Evolutionary conservation across 2,329 filamentous ascomycete genomes (phyloP).

Genomic region (Aplosporella prunicola): DNA sequence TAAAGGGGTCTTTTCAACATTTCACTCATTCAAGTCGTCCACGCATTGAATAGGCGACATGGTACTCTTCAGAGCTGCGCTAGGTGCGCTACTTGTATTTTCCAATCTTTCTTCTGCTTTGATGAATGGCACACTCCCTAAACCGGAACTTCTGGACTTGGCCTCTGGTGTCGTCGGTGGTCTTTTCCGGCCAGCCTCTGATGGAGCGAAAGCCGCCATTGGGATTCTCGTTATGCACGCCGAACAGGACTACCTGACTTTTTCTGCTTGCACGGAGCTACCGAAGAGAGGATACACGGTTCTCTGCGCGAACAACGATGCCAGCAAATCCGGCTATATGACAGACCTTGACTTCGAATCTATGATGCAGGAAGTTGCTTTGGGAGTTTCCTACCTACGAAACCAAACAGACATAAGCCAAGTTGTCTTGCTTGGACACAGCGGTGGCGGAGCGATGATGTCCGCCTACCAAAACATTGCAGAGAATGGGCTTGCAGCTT

Average conservation of each 20-base stretch:
- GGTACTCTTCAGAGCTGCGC: too few species aligned
- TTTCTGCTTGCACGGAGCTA: conserved; percentile 2
- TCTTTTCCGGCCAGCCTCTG: neutral
- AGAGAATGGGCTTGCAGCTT: neutral
- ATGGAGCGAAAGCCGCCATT: neutral
- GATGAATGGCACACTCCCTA: too few species aligned
- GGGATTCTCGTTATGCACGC: conserved; percentile 6
- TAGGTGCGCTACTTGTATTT: too few species aligned
- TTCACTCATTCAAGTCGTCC: too few species aligned
- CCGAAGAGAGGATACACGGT: neutral
- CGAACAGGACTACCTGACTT: conserved; percentile 2
- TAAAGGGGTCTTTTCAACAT: too few species aligned
- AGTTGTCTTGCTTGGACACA: conserved; percentile 2
- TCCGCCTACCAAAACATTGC: conserved; percentile 6
- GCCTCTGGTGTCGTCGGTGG: neutral
- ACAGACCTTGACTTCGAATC: neutral
- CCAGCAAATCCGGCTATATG: conserved; percentile 4
- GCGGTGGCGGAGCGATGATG: conserved; percentile 3
- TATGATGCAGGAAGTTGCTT: neutral
- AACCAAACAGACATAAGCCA: conserved; percentile 1
- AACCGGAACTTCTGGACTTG: neutral
- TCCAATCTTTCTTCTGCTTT: too few species aligned
- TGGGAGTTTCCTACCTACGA: neutral
- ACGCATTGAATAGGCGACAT: too few species aligned
- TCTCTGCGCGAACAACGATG: conserved; percentile 3